These are phyloP conservation scores for Kwoniella heveanensis DNA, from an alignment of 768 basidiomycete species.

Conservation along the genomic window DNA sequence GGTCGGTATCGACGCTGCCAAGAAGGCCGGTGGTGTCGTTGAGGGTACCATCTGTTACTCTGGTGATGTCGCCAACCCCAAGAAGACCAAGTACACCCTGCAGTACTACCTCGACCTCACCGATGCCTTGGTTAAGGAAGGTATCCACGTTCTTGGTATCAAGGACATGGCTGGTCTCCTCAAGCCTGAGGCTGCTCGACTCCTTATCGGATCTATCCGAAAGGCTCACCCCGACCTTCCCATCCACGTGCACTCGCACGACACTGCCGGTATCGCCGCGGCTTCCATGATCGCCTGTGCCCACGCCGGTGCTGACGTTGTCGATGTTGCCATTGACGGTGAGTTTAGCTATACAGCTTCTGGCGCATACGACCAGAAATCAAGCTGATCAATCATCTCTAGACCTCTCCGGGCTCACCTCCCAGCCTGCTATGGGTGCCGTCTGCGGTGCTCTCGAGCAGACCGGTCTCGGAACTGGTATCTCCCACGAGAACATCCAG, in stretches of 20 bases:
- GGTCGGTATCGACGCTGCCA: slow-evolving; percentile 98
- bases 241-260: slow-evolving; percentile 99
- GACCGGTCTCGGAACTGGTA: slow-evolving; percentile 88
- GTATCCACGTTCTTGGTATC: slow-evolving; percentile 93
- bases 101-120: slow-evolving; percentile 97
- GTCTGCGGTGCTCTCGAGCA: slow-evolving; percentile 94
- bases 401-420: slow-evolving; percentile 98
- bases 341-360: slow-evolving; percentile 49
- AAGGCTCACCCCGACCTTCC: slow-evolving; percentile 95
- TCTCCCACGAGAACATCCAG: slow-evolving; percentile 94
- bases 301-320: slow-evolving; percentile 94
- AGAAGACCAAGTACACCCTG: slow-evolving; percentile 94
- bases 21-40: slow-evolving; percentile 97
- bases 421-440: slow-evolving; percentile 99
- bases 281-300: slow-evolving; percentile 97
- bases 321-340: slow-evolving; percentile 99
- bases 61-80: slow-evolving; percentile 91
- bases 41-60: slow-evolving; percentile 99
- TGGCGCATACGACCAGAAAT: background rate
- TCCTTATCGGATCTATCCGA: slow-evolving; percentile 90
- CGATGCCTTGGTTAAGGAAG: slow-evolving; percentile 86
- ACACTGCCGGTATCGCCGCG: slow-evolving; percentile 95
- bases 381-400: slow-evolving; percentile 24
- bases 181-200: slow-evolving; percentile 87
- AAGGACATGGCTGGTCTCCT: slow-evolving; percentile 99